Evolutionary conservation across 148 eudicot genomes (phyloP).

Genomic region (Fagopyrum esculentum): DNA sequence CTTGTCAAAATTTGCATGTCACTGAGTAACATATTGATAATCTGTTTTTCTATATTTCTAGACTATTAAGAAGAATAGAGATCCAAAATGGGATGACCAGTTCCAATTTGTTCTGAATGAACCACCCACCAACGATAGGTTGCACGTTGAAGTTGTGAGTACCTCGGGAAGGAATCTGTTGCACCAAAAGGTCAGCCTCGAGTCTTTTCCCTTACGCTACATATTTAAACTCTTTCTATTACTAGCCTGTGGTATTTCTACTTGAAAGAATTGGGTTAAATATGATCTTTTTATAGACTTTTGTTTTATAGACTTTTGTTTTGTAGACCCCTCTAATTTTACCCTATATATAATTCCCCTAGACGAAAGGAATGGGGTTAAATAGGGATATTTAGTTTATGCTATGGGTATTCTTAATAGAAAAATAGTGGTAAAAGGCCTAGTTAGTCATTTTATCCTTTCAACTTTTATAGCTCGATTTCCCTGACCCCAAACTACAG

Average conservation of each 20-base stretch:
- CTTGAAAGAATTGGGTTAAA: not conserved
- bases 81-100: constrained; percentile 76
- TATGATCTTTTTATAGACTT: too few species aligned
- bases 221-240: not conserved
- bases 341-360: too few species aligned
- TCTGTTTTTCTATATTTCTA: constrained; percentile 10
- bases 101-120: constrained; percentile 56
- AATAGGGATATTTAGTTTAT: too few species aligned
- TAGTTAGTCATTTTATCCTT: not conserved
- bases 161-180: constrained; percentile 53
- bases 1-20: not conserved
- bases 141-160: constrained; percentile 66
- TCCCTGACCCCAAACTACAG: too few species aligned
- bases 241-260: not conserved
- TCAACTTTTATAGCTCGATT: not conserved
- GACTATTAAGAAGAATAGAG: constrained; percentile 71
- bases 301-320: too few species aligned
- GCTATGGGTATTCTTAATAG: too few species aligned
- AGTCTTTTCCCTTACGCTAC: not conserved
- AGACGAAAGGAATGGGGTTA: too few species aligned
- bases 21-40: not conserved
- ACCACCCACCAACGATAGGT: constrained; percentile 54
- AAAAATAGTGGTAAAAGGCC: too few species aligned
- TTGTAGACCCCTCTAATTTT: too few species aligned
- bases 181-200: constrained; percentile 46